Evolutionary conservation across 371 early-diverging fungal species (phyloP).

Genomic region (Mortierella polycephala): DNA sequence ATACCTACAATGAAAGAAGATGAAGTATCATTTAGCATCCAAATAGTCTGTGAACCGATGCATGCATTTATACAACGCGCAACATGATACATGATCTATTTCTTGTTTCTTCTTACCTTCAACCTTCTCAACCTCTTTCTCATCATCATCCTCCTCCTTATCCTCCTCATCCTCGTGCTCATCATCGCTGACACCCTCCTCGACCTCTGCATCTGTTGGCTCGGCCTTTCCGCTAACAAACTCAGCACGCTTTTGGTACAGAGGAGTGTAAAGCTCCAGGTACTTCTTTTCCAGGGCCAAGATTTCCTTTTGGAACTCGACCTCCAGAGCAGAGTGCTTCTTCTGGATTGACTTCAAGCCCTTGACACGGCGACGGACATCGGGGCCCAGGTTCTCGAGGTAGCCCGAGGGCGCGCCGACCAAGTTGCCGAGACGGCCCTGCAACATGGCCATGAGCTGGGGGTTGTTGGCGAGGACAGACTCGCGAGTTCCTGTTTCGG

Average conservation of each 20-base stretch:
- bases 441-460: slow-evolving; percentile 67
- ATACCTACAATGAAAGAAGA: slow-evolving; percentile 59
- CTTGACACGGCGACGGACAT: slow-evolving; percentile 84
- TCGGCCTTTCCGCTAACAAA: slow-evolving; percentile 82
- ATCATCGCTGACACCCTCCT: slow-evolving; percentile 68
- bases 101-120: slow-evolving; percentile 22
- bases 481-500: slow-evolving; percentile 16
- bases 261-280: slow-evolving; percentile 79
- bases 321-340: slow-evolving; percentile 83
- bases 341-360: slow-evolving; percentile 85
- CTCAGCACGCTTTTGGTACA: slow-evolving; percentile 86
- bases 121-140: slow-evolving; percentile 45
- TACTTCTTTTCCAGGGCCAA: slow-evolving; percentile 95
- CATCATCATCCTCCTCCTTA: slow-evolving; percentile 59
- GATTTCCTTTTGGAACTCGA: slow-evolving; percentile 89
- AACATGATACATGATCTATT: too few species aligned
- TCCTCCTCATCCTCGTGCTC: slow-evolving; percentile 65
- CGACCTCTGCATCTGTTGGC: slow-evolving; percentile 88
- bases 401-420: slow-evolving; percentile 87
- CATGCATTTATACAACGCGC: too few species aligned
- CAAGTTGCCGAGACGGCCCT: slow-evolving; percentile 79
- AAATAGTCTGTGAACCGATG: neutral
- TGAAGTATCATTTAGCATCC: neutral
- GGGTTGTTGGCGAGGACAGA: slow-evolving; percentile 59
- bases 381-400: slow-evolving; percentile 78